Conservation (phyloP, 345 rosid species). For the Moricandia moricandioides region DNA sequence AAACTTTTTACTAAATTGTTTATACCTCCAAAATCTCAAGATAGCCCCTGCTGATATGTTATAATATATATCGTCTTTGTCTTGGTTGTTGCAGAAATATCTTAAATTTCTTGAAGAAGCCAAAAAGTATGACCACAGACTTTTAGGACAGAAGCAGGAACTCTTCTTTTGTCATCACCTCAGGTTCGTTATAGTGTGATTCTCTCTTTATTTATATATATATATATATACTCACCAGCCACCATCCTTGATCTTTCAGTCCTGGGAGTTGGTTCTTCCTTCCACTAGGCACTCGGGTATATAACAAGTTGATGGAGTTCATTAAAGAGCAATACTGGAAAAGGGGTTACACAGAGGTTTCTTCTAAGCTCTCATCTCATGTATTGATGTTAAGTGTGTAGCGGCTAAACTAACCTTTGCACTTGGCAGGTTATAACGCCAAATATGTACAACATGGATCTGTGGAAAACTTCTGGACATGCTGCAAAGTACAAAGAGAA, state of each 20-base stretch:
- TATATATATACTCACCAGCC: neutral
- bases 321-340: conserved; percentile 66
- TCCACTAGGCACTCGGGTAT: conserved; percentile 82
- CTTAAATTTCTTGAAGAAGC: no score
- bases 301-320: conserved; percentile 80
- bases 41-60: no score
- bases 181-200: no score
- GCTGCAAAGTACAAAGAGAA: conserved; percentile 95
- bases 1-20: no score
- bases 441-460: conserved; percentile 89
- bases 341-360: conserved; percentile 93
- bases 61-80: no score
- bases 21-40: no score
- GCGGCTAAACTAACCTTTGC: conserved; percentile 14
- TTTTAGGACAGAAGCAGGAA: no score
- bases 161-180: no score
- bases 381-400: neutral
- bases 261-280: conserved; percentile 99
- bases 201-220: no score
- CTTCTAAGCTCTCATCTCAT: neutral
- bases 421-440: conserved; percentile 81
- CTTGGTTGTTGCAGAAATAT: no score
- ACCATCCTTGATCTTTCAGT: conserved; percentile 45
- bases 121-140: no score
- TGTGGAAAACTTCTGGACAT: conserved; percentile 98